Evolutionary conservation across 805 yeast genomes (phyloP).

Genomic region (Henningerozyma blattae): DNA sequence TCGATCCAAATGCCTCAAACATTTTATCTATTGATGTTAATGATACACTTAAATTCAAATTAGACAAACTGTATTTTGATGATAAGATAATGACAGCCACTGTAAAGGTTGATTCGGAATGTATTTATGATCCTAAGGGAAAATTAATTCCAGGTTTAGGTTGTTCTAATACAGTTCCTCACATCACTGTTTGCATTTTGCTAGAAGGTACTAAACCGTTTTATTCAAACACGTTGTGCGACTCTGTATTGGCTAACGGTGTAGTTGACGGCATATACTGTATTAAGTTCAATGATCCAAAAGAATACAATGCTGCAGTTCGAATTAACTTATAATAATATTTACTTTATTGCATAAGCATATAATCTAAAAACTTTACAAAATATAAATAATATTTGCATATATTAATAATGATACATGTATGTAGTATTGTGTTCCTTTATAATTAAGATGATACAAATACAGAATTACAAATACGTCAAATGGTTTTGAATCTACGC

Average conservation of each 20-base stretch:
- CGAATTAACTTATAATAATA: constrained; percentile 12
- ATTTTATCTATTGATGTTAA: constrained; percentile 4
- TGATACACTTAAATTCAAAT: constrained; percentile 28
- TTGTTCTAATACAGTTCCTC: constrained; percentile 38
- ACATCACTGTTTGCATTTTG: constrained; percentile 63
- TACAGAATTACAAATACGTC: too few relatives aligned
- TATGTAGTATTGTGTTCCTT: too few relatives aligned
- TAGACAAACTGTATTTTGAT: constrained; percentile 39
- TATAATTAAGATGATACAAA: too few relatives aligned
- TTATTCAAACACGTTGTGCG: constrained; percentile 37
- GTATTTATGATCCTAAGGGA: constrained; percentile 5
- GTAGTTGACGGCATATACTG: constrained; percentile 1
- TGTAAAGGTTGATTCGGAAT: constrained; percentile 24
- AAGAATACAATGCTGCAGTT: constrained; percentile 8
- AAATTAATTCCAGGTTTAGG: constrained; percentile 9
- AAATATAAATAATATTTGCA: too few relatives aligned
- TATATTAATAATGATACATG: too few relatives aligned
- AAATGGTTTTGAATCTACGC: too few relatives aligned
- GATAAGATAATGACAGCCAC: constrained; percentile 40
- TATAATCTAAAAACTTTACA: too few relatives aligned
- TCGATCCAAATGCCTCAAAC: constrained; percentile 5
- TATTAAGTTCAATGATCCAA: constrained; percentile 5
- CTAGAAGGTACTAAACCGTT: constrained; percentile 34
- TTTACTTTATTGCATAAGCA: too few relatives aligned
- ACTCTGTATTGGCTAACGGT: constrained; percentile 4